These are phyloP conservation scores for Candida verbasci DNA, from an alignment of 805 yeast genomes.

Conservation along the genomic window DNA sequence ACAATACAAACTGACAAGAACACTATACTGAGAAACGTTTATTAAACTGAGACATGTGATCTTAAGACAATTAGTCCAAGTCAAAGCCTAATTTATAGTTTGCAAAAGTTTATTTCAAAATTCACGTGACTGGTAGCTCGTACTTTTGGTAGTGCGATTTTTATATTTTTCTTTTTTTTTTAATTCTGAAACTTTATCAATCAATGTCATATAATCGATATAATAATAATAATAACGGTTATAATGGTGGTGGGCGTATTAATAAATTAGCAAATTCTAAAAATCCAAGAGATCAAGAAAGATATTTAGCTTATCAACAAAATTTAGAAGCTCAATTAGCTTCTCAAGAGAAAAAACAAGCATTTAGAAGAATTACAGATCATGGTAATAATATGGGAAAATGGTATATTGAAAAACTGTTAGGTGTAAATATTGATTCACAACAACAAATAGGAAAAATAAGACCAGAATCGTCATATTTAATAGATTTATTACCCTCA, in stretches of 20 bases:
- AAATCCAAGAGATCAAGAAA: constrained; percentile 13
- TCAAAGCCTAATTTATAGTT: too few species aligned
- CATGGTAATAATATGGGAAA: constrained; percentile 72
- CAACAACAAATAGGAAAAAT: constrained; percentile 46
- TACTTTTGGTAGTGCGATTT: too few species aligned
- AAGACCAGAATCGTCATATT: constrained; percentile 65
- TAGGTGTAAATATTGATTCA: constrained; percentile 30
- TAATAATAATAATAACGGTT: not conserved
- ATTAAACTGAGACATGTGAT: too few species aligned
- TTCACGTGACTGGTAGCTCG: too few species aligned
- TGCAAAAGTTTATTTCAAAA: too few species aligned
- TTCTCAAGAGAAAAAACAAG: constrained; percentile 46
- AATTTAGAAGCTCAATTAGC: constrained; percentile 39
- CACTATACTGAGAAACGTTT: too few species aligned
- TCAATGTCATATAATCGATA: not conserved
- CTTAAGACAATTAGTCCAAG: too few species aligned
- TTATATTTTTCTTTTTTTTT: too few species aligned
- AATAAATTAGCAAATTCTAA: constrained; percentile 4
- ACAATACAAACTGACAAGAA: too few species aligned
- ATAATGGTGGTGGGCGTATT: not conserved
- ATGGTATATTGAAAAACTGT: constrained; percentile 46
- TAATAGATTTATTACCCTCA: constrained; percentile 64
- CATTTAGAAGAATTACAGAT: constrained; percentile 69
- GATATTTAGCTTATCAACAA: constrained; percentile 24
- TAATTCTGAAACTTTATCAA: too few species aligned